Conservation (phyloP, 1,139 yeast genomes). For the Pichia sp. region DNA sequence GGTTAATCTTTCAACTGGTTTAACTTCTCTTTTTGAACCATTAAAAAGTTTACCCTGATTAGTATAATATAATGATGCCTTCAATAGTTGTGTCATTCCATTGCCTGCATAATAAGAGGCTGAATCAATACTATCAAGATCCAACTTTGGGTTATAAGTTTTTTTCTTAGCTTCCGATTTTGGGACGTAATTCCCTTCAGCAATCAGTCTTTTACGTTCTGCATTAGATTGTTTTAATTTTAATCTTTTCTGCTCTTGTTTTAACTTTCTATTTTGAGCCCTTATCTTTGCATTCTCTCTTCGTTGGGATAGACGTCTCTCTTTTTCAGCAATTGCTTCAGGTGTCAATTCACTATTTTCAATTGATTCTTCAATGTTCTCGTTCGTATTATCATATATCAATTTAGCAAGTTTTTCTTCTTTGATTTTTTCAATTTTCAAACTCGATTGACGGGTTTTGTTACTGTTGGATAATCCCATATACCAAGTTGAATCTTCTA, state of each 20-base stretch:
- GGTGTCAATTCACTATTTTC: conserved; percentile 2
- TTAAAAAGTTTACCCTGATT: conserved; percentile 20
- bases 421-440: conserved; percentile 8
- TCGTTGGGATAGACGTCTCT: conserved; percentile 7
- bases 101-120: conserved; percentile 18
- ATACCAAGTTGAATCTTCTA: conserved; percentile 13
- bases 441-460: conserved; percentile 10
- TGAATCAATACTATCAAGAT: conserved; percentile 11
- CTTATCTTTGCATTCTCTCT: conserved; percentile 3
- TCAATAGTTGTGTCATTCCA: conserved; percentile 17
- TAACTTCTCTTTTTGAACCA: conserved; percentile 17
- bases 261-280: background rate
- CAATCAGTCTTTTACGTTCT: conserved; percentile 9
- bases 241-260: conserved; percentile 5
- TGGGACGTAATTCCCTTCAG: conserved; percentile 4
- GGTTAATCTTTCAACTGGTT: conserved; percentile 22
- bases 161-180: conserved; percentile 10
- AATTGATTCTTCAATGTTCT: background rate
- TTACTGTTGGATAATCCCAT: conserved; percentile 4
- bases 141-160: background rate
- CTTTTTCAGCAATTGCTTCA: conserved; percentile 6
- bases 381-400: conserved; percentile 6
- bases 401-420: conserved; percentile 7
- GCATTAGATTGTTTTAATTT: background rate
- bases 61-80: conserved; percentile 23